A percentile compares a stretch with the other conserved stretches of the same genome.
Conservation (phyloP, 148 eudicot genomes). For the Tetragonia tetragonoides region DNA sequence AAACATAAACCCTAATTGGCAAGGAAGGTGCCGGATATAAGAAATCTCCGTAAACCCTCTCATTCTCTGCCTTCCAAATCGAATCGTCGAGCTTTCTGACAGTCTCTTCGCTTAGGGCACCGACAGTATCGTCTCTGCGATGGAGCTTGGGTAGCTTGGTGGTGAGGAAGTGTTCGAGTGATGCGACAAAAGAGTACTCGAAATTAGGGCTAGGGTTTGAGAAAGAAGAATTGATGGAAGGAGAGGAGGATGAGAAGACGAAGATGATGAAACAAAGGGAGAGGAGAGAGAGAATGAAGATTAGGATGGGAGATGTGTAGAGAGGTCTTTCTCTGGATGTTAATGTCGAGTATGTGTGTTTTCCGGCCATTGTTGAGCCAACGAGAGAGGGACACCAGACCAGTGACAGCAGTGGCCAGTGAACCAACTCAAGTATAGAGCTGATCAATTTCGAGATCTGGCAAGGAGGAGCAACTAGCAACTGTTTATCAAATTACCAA, state of each 20-base stretch:
- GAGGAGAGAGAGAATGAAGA: slow-evolving; percentile 46
- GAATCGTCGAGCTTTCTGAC: slow-evolving; percentile 50
- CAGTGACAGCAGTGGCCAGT: too few relatives aligned
- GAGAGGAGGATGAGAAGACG: slow-evolving; percentile 32
- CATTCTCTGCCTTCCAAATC: slow-evolving; percentile 48
- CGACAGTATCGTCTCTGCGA: slow-evolving; percentile 38
- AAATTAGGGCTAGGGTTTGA: slow-evolving; percentile 40
- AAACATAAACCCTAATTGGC: slow-evolving; percentile 79
- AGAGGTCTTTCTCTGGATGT: slow-evolving; percentile 33
- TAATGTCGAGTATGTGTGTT: slow-evolving; percentile 27
- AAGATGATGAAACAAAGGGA: slow-evolving; percentile 46
- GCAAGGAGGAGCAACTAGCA: too few relatives aligned
- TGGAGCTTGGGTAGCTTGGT: slow-evolving; percentile 16
- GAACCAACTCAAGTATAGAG: too few relatives aligned
- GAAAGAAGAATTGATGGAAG: slow-evolving; percentile 19
- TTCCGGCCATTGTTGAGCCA: slow-evolving; percentile 53
- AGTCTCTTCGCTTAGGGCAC: slow-evolving; percentile 17
- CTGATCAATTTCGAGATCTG: too few relatives aligned
- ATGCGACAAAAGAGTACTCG: slow-evolving; percentile 75
- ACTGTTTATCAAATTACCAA: too few relatives aligned
- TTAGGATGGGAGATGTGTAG: slow-evolving; percentile 44
- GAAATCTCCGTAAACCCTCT: slow-evolving; percentile 30
- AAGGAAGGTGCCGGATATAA: slow-evolving; percentile 25
- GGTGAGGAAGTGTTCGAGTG: slow-evolving; percentile 68
- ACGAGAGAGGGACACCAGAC: not conserved